Base-by-base conservation (phyloP, 1,284 basidiomycete genomes). In the Trichosporon sp. region DNA sequence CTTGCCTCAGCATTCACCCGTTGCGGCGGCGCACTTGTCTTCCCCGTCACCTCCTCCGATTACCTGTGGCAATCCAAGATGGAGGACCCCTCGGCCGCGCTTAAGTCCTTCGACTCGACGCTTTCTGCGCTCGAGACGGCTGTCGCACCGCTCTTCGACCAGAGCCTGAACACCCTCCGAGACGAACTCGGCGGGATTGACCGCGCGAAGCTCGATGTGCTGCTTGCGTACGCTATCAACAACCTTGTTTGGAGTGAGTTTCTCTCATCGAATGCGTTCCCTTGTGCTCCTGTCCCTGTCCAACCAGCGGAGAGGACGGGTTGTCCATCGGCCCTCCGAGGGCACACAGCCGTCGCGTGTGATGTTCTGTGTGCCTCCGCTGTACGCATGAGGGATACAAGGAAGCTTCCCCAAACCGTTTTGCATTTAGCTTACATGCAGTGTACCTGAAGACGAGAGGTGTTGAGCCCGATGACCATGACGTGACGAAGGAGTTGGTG, bases 401-500 rank as follows among this genome's bases (percentile, higher is more conserved):
- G n/a, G n/a, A n/a, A n/a, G n/a, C n/a, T n/a, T n/a, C n/a, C n/a
- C n/a, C n/a, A 32, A 18, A 18, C 5, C 18, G 2, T 42, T 5
- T 42, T 9, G 15, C 18, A n/a, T 42, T 5, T 42, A 31, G 66
- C 66, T 70, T 31, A 70, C 64, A 13, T 29, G 11, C 66, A 83
- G 82, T 82, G 31, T 83, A 82, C 64, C 74, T 83, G 62, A 77
- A 78, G 65, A 73, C 76, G 23, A 77, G 78, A 44, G 82, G 82
- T 0, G 65, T 81, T 38, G 75, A 82, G 63, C 80, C 82, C 15
- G 76, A 74, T 5, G 69, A 62, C 11, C 82, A 83, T 72, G 77
- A 77, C 8, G 82, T 83, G 15, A 58, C 74, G 1, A 42, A 67
- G 4, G 82, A 83, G 68, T 75, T 83, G 4, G 78, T 75, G 63